Conservation (phyloP, 179 eudicot genomes). For the Amaranthus tricolor region DNA sequence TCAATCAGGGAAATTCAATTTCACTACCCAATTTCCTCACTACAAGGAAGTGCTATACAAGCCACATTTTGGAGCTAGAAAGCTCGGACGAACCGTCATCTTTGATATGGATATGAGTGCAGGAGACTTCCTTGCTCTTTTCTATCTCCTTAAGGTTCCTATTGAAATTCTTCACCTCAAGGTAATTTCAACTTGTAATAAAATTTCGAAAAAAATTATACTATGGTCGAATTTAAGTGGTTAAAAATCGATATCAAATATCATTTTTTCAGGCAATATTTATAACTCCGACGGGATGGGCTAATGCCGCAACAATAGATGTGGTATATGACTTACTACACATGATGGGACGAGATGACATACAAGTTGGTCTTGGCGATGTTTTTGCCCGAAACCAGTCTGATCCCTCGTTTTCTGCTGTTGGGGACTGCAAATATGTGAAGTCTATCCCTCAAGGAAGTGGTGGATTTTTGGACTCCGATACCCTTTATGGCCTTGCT, state of each 20-base stretch:
- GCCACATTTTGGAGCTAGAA: conserved; percentile 46
- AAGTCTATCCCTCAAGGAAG: conserved; percentile 81
- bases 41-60: conserved; percentile 46
- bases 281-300: conserved; percentile 87
- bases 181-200: conserved; percentile 34
- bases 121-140: conserved; percentile 71
- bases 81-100: conserved; percentile 53
- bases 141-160: conserved; percentile 73
- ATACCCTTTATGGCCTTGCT: conserved; percentile 83
- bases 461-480: conserved; percentile 87
- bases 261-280: conserved; percentile 52
- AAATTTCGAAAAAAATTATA: neutral
- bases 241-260: neutral
- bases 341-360: conserved; percentile 97
- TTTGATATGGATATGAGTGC: conserved; percentile 90
- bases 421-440: conserved; percentile 70
- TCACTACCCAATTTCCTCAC: conserved; percentile 68
- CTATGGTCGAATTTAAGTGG: neutral
- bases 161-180: conserved; percentile 52
- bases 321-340: conserved; percentile 73
- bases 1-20: conserved; percentile 72
- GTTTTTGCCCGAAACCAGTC: conserved; percentile 64
- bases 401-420: conserved; percentile 40
- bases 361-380: conserved; percentile 80
- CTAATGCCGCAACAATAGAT: conserved; percentile 80